These are phyloP conservation scores for Crithidia fasciculata DNA, from an alignment of 208 protist genomes.

Conservation along the genomic window DNA sequence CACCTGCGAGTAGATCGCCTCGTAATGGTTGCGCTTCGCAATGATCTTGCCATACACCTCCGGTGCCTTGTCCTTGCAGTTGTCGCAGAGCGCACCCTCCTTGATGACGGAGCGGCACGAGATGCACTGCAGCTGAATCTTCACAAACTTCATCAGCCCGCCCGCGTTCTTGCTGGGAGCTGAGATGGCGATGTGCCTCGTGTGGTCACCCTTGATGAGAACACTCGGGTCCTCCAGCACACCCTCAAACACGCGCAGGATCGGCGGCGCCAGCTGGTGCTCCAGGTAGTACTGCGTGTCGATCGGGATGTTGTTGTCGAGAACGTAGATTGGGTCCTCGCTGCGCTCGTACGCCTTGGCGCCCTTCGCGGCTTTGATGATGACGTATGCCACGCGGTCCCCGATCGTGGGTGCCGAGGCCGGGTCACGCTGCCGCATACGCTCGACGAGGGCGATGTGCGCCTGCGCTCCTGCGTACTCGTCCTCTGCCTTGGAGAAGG, in stretches of 20 bases:
- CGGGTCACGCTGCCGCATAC: constrained; percentile 86
- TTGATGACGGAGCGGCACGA: constrained; percentile 92
- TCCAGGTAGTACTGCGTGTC: constrained; percentile 92
- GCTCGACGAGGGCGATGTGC: constrained; percentile 86
- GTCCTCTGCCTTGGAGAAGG: constrained; percentile 93
- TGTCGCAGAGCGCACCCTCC: constrained; percentile 91
- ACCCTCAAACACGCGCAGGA: constrained; percentile 94
- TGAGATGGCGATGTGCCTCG: constrained; percentile 93
- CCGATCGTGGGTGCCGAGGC: constrained; percentile 84
- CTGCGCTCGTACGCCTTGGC: constrained; percentile 98
- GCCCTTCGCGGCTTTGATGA: constrained; percentile 79
- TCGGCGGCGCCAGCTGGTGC: constrained; percentile 84
- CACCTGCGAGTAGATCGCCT: constrained; percentile 95
- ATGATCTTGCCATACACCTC: constrained; percentile 95
- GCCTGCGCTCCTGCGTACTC: constrained; percentile 94
- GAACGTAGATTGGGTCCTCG: constrained; percentile 99
- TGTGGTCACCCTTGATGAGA: constrained; percentile 97
- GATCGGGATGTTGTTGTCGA: constrained; percentile 91
- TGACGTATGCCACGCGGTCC: constrained; percentile 88
- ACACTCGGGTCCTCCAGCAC: constrained; percentile 94
- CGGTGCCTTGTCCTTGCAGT: constrained; percentile 87
- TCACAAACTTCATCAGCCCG: constrained; percentile 98
- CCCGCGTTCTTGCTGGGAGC: constrained; percentile 93
- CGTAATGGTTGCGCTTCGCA: constrained; percentile 92
- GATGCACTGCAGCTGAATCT: constrained; percentile 95